Conservation (phyloP, 352 stramenopile genomes). For the Globisporangium polare region DNA sequence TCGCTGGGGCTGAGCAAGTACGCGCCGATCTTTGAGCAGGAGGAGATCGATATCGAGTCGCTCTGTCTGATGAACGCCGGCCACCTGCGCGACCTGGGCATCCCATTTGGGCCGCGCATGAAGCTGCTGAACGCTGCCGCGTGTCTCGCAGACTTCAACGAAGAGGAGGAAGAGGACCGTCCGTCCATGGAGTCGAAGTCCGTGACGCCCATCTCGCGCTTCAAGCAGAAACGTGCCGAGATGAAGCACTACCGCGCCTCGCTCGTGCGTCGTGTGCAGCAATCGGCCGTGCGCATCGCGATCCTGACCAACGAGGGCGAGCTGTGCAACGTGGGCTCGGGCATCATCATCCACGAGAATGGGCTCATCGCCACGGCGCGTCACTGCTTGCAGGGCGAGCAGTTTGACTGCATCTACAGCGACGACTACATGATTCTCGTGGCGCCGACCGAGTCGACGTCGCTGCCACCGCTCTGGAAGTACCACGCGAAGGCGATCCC, state of each 20-base stretch:
- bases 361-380: constrained; percentile 76
- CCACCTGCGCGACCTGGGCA: constrained; percentile 76
- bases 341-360: constrained; percentile 82
- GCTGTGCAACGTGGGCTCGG: constrained; percentile 82
- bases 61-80: constrained; percentile 86
- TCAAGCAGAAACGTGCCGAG: constrained; percentile 73
- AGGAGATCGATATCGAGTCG: constrained; percentile 87
- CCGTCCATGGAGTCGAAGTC: constrained; percentile 55
- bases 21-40: constrained; percentile 78
- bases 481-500: constrained; percentile 80
- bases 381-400: constrained; percentile 78
- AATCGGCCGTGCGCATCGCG: constrained; percentile 81
- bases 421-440: constrained; percentile 88
- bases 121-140: constrained; percentile 83
- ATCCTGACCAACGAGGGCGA: constrained; percentile 84
- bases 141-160: constrained; percentile 79
- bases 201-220: constrained; percentile 73
- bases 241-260: constrained; percentile 87
- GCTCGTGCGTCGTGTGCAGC: constrained; percentile 79
- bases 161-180: constrained; percentile 71
- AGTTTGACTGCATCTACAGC: constrained; percentile 87
- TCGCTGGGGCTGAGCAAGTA: constrained; percentile 84
- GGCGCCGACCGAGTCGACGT: constrained; percentile 78
- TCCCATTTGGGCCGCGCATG: constrained; percentile 80
- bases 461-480: constrained; percentile 74